Conservation (phyloP, 1,139 yeast genomes). For the Pneumocystis wakefieldiae region DNA sequence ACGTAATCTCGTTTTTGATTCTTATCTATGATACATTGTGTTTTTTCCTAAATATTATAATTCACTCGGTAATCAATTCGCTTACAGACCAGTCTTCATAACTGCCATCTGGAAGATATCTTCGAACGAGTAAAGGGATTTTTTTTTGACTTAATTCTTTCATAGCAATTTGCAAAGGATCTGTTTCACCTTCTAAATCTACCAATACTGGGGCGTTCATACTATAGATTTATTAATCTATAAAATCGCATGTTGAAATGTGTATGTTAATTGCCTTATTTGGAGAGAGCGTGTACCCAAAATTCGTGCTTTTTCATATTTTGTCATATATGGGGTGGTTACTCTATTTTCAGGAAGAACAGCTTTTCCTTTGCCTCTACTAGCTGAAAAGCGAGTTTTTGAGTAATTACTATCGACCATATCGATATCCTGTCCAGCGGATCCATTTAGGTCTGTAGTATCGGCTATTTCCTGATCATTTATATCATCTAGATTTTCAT, state of each 20-base stretch:
- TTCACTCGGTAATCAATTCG: slow-evolving; percentile 81
- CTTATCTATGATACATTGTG: not conserved
- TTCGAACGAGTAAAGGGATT: slow-evolving; percentile 85
- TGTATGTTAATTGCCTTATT: slow-evolving; percentile 26
- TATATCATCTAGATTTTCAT: slow-evolving; percentile 52
- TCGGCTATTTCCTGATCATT: slow-evolving; percentile 1
- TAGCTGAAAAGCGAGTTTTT: not conserved
- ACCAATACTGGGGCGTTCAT: slow-evolving; percentile 97
- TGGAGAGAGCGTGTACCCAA: slow-evolving; percentile 93
- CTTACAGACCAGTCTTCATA: slow-evolving; percentile 99
- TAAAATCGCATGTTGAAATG: too few relatives aligned
- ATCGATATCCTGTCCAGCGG: not conserved
- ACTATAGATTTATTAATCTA: slow-evolving; percentile 25
- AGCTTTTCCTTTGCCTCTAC: slow-evolving; percentile 41
- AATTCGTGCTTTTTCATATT: slow-evolving; percentile 92
- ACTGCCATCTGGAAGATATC: slow-evolving; percentile 92
- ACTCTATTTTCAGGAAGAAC: slow-evolving; percentile 77
- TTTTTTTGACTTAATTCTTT: slow-evolving; percentile 89
- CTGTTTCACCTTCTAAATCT: slow-evolving; percentile 96
- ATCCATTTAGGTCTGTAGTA: not conserved
- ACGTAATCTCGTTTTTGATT: not conserved
- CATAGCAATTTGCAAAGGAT: slow-evolving; percentile 96
- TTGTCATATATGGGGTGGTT: slow-evolving; percentile 97
- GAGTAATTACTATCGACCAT: not conserved
- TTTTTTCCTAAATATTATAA: slow-evolving; percentile 12